Evolutionary conservation across 164 flowering plant species (phyloP).

Genomic region (Kingdonia uniflora): DNA sequence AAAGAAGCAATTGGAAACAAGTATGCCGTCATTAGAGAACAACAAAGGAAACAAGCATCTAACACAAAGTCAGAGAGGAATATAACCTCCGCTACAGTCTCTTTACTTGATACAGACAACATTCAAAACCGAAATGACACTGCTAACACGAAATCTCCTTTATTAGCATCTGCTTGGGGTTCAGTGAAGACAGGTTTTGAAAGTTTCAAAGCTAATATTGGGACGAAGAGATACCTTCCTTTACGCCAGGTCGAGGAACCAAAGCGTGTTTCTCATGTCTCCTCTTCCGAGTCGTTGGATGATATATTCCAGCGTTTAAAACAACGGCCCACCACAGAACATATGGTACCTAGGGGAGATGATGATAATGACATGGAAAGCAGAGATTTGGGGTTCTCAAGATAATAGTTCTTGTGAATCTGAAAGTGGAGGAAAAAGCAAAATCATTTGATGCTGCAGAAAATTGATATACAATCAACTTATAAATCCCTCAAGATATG

Average conservation of each 20-base stretch:
- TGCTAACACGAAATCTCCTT: constrained; percentile 28
- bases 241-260: constrained; percentile 48
- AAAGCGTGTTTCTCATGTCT: constrained; percentile 21
- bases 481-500: too few species aligned
- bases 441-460: too few species aligned
- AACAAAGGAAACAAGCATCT: constrained; percentile 31
- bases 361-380: constrained; percentile 15
- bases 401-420: too few species aligned
- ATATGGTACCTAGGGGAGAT: constrained; percentile 27
- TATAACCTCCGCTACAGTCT: constrained; percentile 52
- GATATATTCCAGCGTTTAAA: constrained; percentile 87
- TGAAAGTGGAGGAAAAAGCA: too few species aligned
- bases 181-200: constrained; percentile 77
- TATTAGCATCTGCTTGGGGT: constrained; percentile 66
- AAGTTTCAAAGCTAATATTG: constrained; percentile 73
- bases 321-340: constrained; percentile 31
- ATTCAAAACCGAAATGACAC: constrained; percentile 6
- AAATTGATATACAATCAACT: too few species aligned
- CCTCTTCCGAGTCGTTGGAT: constrained; percentile 78
- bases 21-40: constrained; percentile 72
- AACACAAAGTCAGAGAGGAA: constrained; percentile 33
- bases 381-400: not conserved
- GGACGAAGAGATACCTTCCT: constrained; percentile 60
- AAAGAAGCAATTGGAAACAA: constrained; percentile 73
- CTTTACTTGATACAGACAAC: constrained; percentile 46